Base-by-base conservation (phyloP, 23 red algal species). In the Agarophyton chilense region DNA sequence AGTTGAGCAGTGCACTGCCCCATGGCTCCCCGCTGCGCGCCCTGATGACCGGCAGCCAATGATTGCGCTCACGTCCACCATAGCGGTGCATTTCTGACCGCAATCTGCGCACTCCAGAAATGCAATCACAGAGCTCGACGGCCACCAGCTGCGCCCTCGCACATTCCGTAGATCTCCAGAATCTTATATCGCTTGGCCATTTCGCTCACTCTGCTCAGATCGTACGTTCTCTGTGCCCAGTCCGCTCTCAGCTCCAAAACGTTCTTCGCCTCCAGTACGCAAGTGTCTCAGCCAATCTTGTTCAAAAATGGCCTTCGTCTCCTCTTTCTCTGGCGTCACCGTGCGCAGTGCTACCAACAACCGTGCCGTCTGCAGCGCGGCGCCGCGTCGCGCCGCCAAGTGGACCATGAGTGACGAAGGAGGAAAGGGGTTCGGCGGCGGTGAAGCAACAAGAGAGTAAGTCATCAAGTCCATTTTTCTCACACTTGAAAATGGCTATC, bases 401-500 rank as follows among this genome's bases (percentile, higher is more conserved):
- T 89, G 85, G 85, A 81, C 62, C 56, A 91, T 91, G 88, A 80
- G 58, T 67, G 86, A 80, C 14, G 84, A 79, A 43, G 84, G 67
- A 43, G 84, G 84, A 45, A 91, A 91, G 51, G 88, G 88, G 3
- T 91, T 91, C 43, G 88, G 88, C 17, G 88, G 88, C 50, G 88
- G 88, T 73, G 88, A 91, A 36, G 88, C 88, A 18, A 91, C 88
- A 10, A 74, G 88, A 29, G 85, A 89, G 85, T 89, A 89, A 89
- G 85, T 89, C 51, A 40, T 35, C 16, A 4, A 12, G 7, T 16
- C 7, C 44, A 47, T 47, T 6, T 12, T 12, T 47, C 12, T 47
- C 6, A 9, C 7, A 47, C 7, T 9, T 47, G 44, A 47, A n/a
- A n/a, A n/a, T n/a, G n/a, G n/a, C n/a, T n/a, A n/a, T n/a, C n/a